These are phyloP conservation scores for Yamadazyma atmosphaerica DNA, from an alignment of 1,139 yeast species.

Conservation along the genomic window DNA sequence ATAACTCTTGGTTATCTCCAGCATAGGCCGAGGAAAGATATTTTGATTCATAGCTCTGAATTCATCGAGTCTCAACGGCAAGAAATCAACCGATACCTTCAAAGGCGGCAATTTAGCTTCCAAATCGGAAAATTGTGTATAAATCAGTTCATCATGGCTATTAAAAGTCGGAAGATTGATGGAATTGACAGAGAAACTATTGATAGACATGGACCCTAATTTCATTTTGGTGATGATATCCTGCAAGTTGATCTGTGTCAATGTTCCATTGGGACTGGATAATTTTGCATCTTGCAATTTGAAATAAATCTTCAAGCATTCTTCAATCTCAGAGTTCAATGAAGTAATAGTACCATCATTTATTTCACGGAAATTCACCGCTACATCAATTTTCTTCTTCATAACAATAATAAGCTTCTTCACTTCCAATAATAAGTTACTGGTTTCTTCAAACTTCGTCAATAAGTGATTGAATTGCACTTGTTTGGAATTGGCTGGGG, in stretches of 20 bases:
- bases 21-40: slow-evolving; percentile 31
- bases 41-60: slow-evolving; percentile 29
- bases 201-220: slow-evolving; percentile 24
- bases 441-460: slow-evolving; percentile 32
- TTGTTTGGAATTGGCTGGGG: slow-evolving; percentile 22
- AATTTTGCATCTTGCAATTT: slow-evolving; percentile 40
- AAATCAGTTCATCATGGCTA: slow-evolving; percentile 28
- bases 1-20: slow-evolving; percentile 38
- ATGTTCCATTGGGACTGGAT: slow-evolving; percentile 42
- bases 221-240: slow-evolving; percentile 42
- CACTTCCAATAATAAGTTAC: slow-evolving; percentile 41
- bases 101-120: slow-evolving; percentile 48
- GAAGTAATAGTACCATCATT: slow-evolving; percentile 51
- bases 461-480: slow-evolving; percentile 16
- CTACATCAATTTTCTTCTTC: slow-evolving; percentile 50
- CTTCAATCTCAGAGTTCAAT: slow-evolving; percentile 50
- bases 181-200: slow-evolving; percentile 19
- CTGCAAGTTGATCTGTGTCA: slow-evolving; percentile 41
- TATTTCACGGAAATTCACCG: slow-evolving; percentile 61
- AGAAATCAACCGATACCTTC: slow-evolving; percentile 57
- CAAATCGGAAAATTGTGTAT: slow-evolving; percentile 29
- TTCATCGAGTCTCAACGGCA: slow-evolving; percentile 55
- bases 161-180: slow-evolving; percentile 34
- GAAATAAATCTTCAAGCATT: slow-evolving; percentile 41
- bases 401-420: slow-evolving; percentile 36